Evolutionary conservation across 1,284 basidiomycete species (phyloP), one percentile per base, ranked within the genome.

Genomic region (Pseudozyma tsukubaensis): DNA sequence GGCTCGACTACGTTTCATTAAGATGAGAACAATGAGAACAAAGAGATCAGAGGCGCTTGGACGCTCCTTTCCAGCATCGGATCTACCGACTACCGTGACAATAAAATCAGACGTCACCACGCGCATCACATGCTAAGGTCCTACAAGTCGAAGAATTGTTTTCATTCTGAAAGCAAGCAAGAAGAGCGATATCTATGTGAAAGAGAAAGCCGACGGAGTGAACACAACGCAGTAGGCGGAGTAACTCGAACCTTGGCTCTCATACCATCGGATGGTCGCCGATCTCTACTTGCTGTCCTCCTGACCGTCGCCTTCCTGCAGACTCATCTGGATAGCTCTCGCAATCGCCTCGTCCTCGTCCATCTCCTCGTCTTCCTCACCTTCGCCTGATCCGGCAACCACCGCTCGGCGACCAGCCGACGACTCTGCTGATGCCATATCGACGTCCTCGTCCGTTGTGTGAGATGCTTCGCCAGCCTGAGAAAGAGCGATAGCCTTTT

Each of bases 261-360:
- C 24, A 29, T 3, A 29, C 3, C 24, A 29, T 29, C 37, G 37
- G 16, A n/a, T 39, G 11, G 37, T 39, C 37, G 12, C 16, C 24
- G 12, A 39, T 39, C 14, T 42, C 40, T 58, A 71, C 59, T 71
- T 65, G 68, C 50, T 71, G 14, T 72, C 60, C 14, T 50, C 56
- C 44, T 67, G 48, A 36, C 59, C 65, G n/a, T 65, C 65, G 39
- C 65, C 65, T 24, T 73, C 71, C 61, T 73, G 71, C 60, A 84
- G 44, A 53, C 82, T 83, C 81, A 84, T 83, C 59, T 83, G 77
- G 44, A 84, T 84, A 13, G 83, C 83, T 39, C 78, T 65, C 13
- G 82, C 81, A 53, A 84, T 84, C 19, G 83, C 83, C 56, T 84
- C 82, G 49, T 84, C 82, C 54, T 84, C 83, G 40, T 78, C 72